Evolutionary conservation across 2,329 filamentous ascomycete genomes (phyloP), one percentile per base, ranked within the genome.

Genomic region (Trichoderma aggressivum): DNA sequence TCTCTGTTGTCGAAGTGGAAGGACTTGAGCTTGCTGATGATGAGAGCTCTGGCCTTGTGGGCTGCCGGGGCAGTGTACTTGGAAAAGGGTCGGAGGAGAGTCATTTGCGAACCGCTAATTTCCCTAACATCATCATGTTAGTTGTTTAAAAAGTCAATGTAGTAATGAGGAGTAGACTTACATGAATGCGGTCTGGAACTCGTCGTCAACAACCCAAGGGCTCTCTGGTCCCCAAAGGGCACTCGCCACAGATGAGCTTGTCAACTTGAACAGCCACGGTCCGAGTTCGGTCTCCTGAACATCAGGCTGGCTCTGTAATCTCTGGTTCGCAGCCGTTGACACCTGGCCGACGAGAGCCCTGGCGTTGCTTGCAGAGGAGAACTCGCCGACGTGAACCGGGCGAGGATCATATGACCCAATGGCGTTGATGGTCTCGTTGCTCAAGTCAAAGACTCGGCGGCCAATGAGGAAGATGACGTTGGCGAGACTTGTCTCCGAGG

Each of bases 141-240:
- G 71, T 32, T 50, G 10, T 50, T 50, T 36, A 28, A 34, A 55
- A 11, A 6, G 8, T 2, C 12, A 1, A 12, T 32, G 3, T 7
- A 10, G 7, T 26, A 28, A 21, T 30, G 47, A 39, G 11, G 3
- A 28, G 21, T 12, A 36, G 28, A 70, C 76, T 75, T 72, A 75
- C 78, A 79, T 78, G 68, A 79, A 79, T 28, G 78, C 76, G 14
- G 76, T 72, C 2, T 77, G 73, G 58, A 79, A 79, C 61, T 79
- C 77, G 6, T 70, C 69, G 24, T 79, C 78, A 71, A 76, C 75
- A 3, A 76, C 74, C 78, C 78, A 79, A 3, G 78, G 78, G 63
- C 79, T 79, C 39, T 75, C 65, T 3, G 74, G 72, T 5, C 78
- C 78, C 78, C 78, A 79, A 24, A 79, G 76, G 24, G 78, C 77